Evolutionary conservation across 2,329 filamentous ascomycete species (phyloP).

Genomic region (Lecanoromycetidae sp.): DNA sequence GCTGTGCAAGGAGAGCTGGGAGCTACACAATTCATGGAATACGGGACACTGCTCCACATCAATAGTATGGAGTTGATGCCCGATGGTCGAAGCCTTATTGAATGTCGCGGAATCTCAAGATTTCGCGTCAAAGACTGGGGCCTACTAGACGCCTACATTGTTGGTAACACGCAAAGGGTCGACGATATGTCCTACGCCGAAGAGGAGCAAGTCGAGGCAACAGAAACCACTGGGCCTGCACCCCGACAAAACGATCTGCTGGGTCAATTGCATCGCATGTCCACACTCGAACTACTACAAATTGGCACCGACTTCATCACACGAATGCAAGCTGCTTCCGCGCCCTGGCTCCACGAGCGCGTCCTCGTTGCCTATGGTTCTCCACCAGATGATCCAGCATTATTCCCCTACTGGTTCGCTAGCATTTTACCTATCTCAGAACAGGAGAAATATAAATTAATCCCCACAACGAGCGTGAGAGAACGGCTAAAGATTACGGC

Average conservation of each 20-base stretch:
- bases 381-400: conserved; percentile 60
- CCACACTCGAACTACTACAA: conserved; percentile 59
- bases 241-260: conserved; percentile 20
- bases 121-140: conserved; percentile 59
- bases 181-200: conserved; percentile 73
- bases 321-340: conserved; percentile 55
- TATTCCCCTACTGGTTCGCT: conserved; percentile 86
- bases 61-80: conserved; percentile 59
- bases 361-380: conserved; percentile 65
- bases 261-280: conserved; percentile 42
- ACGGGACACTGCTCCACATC: conserved; percentile 69
- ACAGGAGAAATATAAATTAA: conserved; percentile 63
- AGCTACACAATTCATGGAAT: conserved; percentile 50
- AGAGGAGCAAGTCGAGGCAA: conserved; percentile 63
- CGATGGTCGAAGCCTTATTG: conserved; percentile 71
- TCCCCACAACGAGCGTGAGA: conserved; percentile 63
- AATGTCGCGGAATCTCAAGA: conserved; percentile 62
- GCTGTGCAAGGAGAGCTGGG: conserved; percentile 40
- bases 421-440: conserved; percentile 67
- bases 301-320: conserved; percentile 55
- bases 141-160: conserved; percentile 61
- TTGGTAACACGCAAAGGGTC: conserved; percentile 63
- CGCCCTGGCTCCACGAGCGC: conserved; percentile 61
- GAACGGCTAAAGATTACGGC: conserved; percentile 74
- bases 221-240: conserved; percentile 42